phyloP scores from a whole-genome alignment of 2,329 filamentous ascomycete species.

The Xylariaceae sp. region DNA sequence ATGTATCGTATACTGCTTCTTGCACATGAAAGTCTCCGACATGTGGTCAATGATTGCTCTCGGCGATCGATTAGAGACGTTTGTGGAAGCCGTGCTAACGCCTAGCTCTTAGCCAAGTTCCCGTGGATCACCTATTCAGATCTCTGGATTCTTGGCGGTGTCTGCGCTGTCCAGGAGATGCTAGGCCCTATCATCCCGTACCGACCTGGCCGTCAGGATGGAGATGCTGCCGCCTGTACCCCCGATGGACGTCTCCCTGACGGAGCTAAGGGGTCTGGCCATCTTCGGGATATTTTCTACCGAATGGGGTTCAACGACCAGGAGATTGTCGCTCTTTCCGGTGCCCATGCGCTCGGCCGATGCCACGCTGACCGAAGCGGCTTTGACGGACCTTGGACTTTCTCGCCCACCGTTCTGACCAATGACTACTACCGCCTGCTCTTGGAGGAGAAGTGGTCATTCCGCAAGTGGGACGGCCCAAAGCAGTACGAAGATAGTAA shows the following conservation, averaged over 20 bases:
- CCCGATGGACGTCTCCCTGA: slow-evolving; percentile 89
- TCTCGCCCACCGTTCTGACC: slow-evolving; percentile 86
- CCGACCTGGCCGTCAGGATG: slow-evolving; percentile 82
- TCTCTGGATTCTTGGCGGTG: slow-evolving; percentile 90
- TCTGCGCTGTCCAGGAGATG: slow-evolving; percentile 92
- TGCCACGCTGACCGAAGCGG: slow-evolving; percentile 89
- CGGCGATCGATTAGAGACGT: background rate
- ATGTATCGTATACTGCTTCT: slow-evolving; percentile 38
- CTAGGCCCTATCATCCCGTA: slow-evolving; percentile 85
- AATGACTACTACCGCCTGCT: slow-evolving; percentile 95
- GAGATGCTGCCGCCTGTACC: slow-evolving; percentile 81
- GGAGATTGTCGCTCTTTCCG: slow-evolving; percentile 88
- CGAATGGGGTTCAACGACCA: slow-evolving; percentile 98
- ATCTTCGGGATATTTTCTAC: slow-evolving; percentile 89
- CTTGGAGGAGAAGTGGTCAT: slow-evolving; percentile 88
- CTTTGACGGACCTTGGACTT: slow-evolving; percentile 88
- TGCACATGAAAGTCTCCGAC: background rate
- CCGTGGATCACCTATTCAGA: slow-evolving; percentile 97
- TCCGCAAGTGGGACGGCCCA: slow-evolving; percentile 89
- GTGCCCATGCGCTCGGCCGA: slow-evolving; percentile 85
- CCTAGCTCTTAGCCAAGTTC: slow-evolving; percentile 63
- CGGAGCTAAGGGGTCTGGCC: slow-evolving; percentile 73
- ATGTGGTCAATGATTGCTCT: slow-evolving; percentile 1
- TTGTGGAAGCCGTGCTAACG: slow-evolving; percentile 18
- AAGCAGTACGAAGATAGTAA: slow-evolving; percentile 80